Evolutionary conservation across 2,329 filamentous ascomycete genomes (phyloP), one percentile per base, ranked within the genome.

Genomic region (Beauveria sp.): DNA sequence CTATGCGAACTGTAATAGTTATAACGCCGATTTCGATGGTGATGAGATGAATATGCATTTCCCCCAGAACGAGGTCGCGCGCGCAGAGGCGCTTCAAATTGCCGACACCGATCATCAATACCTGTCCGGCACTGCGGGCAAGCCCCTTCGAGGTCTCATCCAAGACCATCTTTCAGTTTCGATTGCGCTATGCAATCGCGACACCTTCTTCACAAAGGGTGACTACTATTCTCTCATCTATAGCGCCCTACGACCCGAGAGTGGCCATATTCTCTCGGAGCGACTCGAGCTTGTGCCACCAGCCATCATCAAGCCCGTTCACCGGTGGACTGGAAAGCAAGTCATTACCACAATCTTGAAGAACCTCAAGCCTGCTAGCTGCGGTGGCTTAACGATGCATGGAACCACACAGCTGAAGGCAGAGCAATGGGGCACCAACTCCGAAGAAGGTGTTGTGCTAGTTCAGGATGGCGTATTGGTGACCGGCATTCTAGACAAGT

Each of bases 1-100:
- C 78, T 99, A 99, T 76, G 93, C 94, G 69, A 99, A 99, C 73
- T 97, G 94, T 74, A 99, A 99, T 71, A 97, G 94, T 0, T 99
- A 99, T 80, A 99, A 99, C 69, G 94, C 94, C 37, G 94, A 99
- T 81, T 99, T 99, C 71, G 96, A 99, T 70, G 94, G 94, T 73
- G 94, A 99, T 72, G 94, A 99, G 75, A 99, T 99, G 94, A 99
- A 99, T 74, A 96, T 99, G 92, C 94, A 99, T 76, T 97, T 99
- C 70, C 94, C 94, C 1, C 94, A 99, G 69, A 97, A 96, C 67
- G 96, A 97, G 72, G 81, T 97, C 65, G 94, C 94, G 18, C 84
- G 94, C 67, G 90, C 93, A 2, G 94, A 99, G 76, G 94, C 94
- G 2, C 83, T 96, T 66, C 90, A 92, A 67, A 88, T 99, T 68